Evolutionary conservation across 1,284 basidiomycete genomes (phyloP), one percentile per base, ranked within the genome.

Genomic region (Puccinia novopanici): DNA sequence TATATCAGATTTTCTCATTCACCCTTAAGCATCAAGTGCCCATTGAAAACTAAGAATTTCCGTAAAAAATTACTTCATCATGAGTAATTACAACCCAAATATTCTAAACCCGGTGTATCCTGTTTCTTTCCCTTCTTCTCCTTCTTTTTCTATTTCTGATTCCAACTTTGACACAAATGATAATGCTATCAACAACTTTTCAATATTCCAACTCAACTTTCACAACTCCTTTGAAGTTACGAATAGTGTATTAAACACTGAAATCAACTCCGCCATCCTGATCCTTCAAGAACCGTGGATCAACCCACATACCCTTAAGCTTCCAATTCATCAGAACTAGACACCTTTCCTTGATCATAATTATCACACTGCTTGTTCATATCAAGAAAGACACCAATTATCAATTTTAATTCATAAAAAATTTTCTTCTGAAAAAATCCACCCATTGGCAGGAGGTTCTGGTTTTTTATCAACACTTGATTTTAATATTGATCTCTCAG

Each of bases 241-340:
- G 6, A 6, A 5, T 6, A 57, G 19, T 57, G 19, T 19, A 8
- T 19, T 61, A 3, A 61, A 61, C 24, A 17, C 59, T 13, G 24
- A 27, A 13, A 17, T 10, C 13, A 27, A 61, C 4, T 37, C 24
- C 10, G 6, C 34, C 5, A 61, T 61, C 30, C 34, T 61, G 4
- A 27, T 61, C 22, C 50, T 54, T 10, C 59, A 61, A 61, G 59
- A 61, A 61, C 59, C 59, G 6, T 27, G 59, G 59, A 27, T 61
- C 24, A 61, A 61, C 19, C 34, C 27, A 5, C 59, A 27, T 19
- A 27, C 59, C 19, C 24, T 15, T 19, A 27, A 10, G 5, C 59
- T 37, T 3, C 12, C 34, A 17, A 3, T 3, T 27, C 30, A 61
- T 19, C 4, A 37, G 6, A 5, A 27, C 6, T 57, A 19, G 55